Conservation (phyloP, 495 filamentous ascomycete genomes). For the Usnea hakonensis region DNA sequence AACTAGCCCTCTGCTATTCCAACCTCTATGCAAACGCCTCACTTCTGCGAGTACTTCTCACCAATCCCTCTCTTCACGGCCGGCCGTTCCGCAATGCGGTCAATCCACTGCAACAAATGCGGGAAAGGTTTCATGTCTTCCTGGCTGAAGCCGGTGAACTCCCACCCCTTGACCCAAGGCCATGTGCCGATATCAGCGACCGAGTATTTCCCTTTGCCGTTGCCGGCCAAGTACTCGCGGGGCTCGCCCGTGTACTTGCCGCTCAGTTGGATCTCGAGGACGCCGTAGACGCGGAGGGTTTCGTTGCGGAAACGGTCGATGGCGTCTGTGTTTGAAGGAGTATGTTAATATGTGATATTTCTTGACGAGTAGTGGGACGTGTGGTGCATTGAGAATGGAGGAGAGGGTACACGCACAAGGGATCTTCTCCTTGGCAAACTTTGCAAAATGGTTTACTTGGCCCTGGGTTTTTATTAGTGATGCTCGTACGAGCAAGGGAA, state of each 20-base stretch:
- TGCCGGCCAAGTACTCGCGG: constrained; percentile 46
- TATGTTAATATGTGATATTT: not conserved
- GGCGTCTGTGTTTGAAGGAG: constrained; percentile 32
- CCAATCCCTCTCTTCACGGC: constrained; percentile 46
- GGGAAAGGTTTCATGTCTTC: constrained; percentile 46
- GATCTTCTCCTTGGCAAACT: constrained; percentile 39
- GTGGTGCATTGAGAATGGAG: not conserved
- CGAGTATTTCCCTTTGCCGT: constrained; percentile 47
- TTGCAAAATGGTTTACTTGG: constrained; percentile 31
- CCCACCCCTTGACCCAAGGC: constrained; percentile 46
- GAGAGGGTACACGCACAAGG: constrained; percentile 29
- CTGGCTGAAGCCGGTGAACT: constrained; percentile 34
- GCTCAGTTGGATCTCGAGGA: constrained; percentile 43
- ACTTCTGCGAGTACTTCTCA: constrained; percentile 32
- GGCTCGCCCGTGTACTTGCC: constrained; percentile 31
- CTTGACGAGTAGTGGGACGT: not conserved
- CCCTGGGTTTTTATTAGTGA: too few relatives aligned
- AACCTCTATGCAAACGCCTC: too few relatives aligned
- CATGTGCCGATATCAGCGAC: constrained; percentile 50
- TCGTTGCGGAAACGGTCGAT: constrained; percentile 49
- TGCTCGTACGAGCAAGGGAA: too few relatives aligned
- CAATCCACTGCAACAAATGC: constrained; percentile 47
- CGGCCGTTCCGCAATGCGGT: constrained; percentile 41
- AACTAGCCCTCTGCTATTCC: too few relatives aligned
- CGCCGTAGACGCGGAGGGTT: constrained; percentile 44